Percentiles rank a stretch among this genome's conserved stretches.
These are phyloP conservation scores for Nakazawaea laoshanensis DNA, from an alignment of 805 yeast species.

Conservation along the genomic window DNA sequence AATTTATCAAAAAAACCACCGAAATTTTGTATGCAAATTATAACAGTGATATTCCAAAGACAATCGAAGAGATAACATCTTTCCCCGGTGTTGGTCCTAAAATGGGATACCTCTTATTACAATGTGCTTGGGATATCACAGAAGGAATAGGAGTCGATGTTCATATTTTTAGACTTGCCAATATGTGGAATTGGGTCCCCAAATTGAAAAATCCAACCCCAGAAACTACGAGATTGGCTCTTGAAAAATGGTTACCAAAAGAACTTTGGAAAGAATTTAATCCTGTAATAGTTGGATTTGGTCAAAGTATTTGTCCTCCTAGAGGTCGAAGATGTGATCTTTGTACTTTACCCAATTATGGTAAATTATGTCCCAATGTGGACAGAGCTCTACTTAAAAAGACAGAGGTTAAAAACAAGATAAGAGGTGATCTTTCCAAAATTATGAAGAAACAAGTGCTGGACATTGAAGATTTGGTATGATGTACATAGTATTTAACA, in stretches of 20 bases:
- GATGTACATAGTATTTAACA: constrained; percentile 5
- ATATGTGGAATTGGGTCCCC: constrained; percentile 74
- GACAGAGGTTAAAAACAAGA: constrained; percentile 13
- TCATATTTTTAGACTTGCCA: constrained; percentile 75
- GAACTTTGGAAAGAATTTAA: constrained; percentile 79
- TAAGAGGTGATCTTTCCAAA: constrained; percentile 34
- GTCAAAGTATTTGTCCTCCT: constrained; percentile 80
- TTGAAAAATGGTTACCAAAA: constrained; percentile 69
- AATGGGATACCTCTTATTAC: constrained; percentile 80
- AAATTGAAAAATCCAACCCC: constrained; percentile 46
- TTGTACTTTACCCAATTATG: constrained; percentile 43
- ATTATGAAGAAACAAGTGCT: constrained; percentile 15
- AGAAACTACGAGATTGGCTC: constrained; percentile 59
- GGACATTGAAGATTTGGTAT: constrained; percentile 20
- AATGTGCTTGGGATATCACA: constrained; percentile 71
- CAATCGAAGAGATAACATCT: constrained; percentile 52
- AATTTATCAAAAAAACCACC: constrained; percentile 56
- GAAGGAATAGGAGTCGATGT: constrained; percentile 93
- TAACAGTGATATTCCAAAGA: constrained; percentile 65
- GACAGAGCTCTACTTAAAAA: constrained; percentile 33
- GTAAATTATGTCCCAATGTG: constrained; percentile 50
- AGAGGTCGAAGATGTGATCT: constrained; percentile 62
- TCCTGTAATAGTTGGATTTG: constrained; percentile 86
- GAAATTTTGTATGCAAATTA: constrained; percentile 39
- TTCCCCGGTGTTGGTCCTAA: constrained; percentile 95